Evolutionary conservation across 495 filamentous ascomycete genomes (phyloP).

Genomic region (Talaromyces liani): DNA sequence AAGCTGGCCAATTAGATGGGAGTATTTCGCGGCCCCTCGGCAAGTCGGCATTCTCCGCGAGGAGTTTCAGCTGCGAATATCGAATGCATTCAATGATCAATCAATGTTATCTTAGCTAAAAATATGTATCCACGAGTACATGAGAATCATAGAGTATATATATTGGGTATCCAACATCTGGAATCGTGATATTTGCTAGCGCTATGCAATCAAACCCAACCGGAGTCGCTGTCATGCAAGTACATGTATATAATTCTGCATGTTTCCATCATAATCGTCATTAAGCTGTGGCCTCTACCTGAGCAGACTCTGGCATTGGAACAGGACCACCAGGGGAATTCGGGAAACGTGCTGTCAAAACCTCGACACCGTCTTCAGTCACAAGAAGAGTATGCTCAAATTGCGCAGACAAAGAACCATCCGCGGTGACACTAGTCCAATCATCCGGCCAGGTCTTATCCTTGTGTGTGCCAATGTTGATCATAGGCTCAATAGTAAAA

Average conservation of each 20-base stretch:
- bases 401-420: slow-evolving; percentile 77
- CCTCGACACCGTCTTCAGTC: slow-evolving; percentile 87
- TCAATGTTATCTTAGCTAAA: no score
- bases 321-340: slow-evolving; percentile 82
- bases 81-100: no score
- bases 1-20: not conserved
- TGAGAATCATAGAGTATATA: no score
- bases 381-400: slow-evolving; percentile 95
- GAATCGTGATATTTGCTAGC: not conserved
- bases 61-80: not conserved
- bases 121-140: no score
- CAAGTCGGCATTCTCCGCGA: not conserved
- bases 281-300: not conserved
- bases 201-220: slow-evolving; percentile 6
- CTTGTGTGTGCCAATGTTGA: slow-evolving; percentile 69
- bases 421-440: slow-evolving; percentile 80
- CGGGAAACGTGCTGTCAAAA: slow-evolving; percentile 75
- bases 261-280: not conserved
- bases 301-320: slow-evolving; percentile 48
- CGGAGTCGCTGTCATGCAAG: not conserved
- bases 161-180: not conserved
- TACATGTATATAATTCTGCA: not conserved
- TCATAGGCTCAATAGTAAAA: slow-evolving; percentile 92
- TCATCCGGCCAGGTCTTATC: slow-evolving; percentile 88
- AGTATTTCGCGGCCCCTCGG: not conserved